Evolutionary conservation across 2,329 filamentous ascomycete species (phyloP).

Genomic region (Metarhizium robertsii): DNA sequence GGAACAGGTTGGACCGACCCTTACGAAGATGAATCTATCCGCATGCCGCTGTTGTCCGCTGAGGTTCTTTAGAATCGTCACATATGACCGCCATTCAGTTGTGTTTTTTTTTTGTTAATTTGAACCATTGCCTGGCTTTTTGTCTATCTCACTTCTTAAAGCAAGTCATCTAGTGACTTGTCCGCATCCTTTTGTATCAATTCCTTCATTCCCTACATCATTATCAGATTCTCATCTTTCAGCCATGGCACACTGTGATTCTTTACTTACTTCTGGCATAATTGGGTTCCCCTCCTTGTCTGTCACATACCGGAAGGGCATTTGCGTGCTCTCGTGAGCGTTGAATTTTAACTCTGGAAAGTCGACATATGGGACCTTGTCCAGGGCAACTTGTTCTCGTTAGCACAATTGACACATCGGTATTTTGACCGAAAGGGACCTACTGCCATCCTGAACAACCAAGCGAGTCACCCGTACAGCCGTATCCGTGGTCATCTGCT

Average conservation of each 20-base stretch:
- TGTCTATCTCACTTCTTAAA: constrained; percentile 34
- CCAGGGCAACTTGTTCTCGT: constrained; percentile 53
- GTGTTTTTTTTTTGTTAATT: neutral
- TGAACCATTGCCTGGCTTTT: neutral
- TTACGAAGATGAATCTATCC: too few relatives aligned
- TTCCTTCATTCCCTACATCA: constrained; percentile 76
- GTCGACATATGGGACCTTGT: constrained; percentile 74
- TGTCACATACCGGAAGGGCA: constrained; percentile 95
- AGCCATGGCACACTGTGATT: neutral
- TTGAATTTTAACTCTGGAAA: constrained; percentile 84
- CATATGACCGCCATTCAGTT: neutral
- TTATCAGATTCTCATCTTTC: constrained; percentile 14
- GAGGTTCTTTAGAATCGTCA: neutral
- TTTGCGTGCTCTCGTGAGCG: constrained; percentile 87
- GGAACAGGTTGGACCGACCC: too few relatives aligned
- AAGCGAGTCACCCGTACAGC: constrained; percentile 89
- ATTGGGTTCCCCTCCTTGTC: constrained; percentile 66
- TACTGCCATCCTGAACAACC: constrained; percentile 76
- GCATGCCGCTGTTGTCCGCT: neutral
- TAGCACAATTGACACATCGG: neutral
- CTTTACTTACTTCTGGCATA: constrained; percentile 70
- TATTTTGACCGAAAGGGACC: constrained; percentile 14
- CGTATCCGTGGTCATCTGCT: constrained; percentile 98
- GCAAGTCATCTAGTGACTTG: constrained; percentile 79
- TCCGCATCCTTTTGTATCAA: constrained; percentile 90